Evolutionary conservation across 371 early-diverging fungal species (phyloP), one percentile per base, ranked within the genome.

Genomic region (Apophysomyces sp.): DNA sequence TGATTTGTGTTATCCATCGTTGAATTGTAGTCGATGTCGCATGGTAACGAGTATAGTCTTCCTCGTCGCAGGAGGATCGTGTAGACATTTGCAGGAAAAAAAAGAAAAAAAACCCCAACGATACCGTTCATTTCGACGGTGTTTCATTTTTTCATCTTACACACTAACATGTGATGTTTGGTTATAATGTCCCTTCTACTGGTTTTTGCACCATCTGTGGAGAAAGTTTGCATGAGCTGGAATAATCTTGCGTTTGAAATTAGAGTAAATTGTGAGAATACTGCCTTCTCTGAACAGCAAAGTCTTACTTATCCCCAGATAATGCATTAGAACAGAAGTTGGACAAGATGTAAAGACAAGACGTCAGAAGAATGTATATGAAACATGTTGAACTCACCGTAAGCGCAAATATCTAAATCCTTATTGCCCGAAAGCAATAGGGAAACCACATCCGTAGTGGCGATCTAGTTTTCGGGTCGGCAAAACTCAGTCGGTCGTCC

Each of bases 11-110:
- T 5, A 71, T 34, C 39, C 58, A 55, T 8, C 51, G 59, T 29
- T 65, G 44, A 12, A 72, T 53, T 8, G 60, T 57, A 13, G 21
- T 52, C 2, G 72, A 72, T 12, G 72, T 72, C 11, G 72, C 68
- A 60, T 67, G 32, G n/a, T 30, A 57, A 36, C 44, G 16, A 44
- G 31, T 24, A 39, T 36, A 18, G 21, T 34, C 21, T 8, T 61
- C 56, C 44, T 44, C 21, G 4, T 44, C 49, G 34, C 11, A 34
- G 8, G 34, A 34, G 34, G 34, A 34, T 34, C 4, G 34, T 34
- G 34, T 11, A 34, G 34, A 34, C 55, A 55, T 55, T 6, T n/a
- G 9, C 49, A 44, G 13, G 21, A 44, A 44, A 44, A 21, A 44
- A 0, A 8, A 44, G 2, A 44, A 44, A 44, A 21, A 44, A 44